Evolutionary conservation across 2,329 filamentous ascomycete genomes (phyloP).

Genomic region (Colletotrichum truncatum): DNA sequence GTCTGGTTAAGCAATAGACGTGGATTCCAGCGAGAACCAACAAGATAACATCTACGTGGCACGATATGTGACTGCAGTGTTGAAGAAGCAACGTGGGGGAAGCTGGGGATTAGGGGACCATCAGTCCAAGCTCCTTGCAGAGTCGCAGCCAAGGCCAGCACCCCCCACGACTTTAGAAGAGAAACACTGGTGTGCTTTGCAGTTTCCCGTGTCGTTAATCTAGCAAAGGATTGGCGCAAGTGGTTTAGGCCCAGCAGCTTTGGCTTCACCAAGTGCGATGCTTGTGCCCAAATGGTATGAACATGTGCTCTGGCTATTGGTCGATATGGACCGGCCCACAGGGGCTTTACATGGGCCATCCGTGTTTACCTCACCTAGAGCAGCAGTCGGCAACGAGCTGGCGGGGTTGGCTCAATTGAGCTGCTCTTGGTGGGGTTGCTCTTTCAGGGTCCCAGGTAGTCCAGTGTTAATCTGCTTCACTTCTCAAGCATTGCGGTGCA

Average conservation of each 20-base stretch:
- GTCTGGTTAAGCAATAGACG: background rate
- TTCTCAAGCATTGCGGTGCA: constrained; percentile 1
- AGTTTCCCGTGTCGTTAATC: constrained; percentile 18
- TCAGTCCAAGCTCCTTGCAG: background rate
- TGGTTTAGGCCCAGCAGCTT: constrained; percentile 4
- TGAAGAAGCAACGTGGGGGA: background rate
- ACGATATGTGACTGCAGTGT: background rate
- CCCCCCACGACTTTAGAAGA: constrained; percentile 13
- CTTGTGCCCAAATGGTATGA: constrained; percentile 29
- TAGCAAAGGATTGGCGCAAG: constrained; percentile 27
- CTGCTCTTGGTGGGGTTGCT: constrained; percentile 16
- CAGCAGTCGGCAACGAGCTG: constrained; percentile 13
- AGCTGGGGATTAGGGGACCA: background rate
- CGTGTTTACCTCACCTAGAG: constrained; percentile 14
- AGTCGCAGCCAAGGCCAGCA: background rate
- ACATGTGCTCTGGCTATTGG: constrained; percentile 57
- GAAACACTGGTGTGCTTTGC: background rate
- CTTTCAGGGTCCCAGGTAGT: constrained; percentile 18
- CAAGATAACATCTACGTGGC: background rate
- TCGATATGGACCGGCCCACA: constrained; percentile 36
- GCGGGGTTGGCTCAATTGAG: constrained; percentile 26
- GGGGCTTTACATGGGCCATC: constrained; percentile 14
- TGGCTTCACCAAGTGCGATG: background rate
- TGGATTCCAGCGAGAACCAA: background rate
- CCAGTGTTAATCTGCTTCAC: constrained; percentile 5